Conservation (phyloP, 225 moss, liverwort and hornwort genomes). For the Ulota crispa region DNA sequence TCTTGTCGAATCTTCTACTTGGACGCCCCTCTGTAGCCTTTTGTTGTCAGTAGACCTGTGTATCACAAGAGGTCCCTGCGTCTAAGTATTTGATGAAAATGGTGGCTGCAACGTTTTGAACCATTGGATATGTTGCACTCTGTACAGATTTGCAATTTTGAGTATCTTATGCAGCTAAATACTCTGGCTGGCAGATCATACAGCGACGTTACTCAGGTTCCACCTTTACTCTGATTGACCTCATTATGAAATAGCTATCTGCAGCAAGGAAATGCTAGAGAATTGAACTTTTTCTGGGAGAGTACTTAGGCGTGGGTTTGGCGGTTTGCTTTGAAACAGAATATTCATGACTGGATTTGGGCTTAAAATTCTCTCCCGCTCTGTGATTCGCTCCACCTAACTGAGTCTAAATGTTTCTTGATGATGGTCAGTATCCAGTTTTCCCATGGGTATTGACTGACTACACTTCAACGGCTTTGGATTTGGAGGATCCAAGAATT, state of each 20-base stretch:
- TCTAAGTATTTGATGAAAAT: background rate
- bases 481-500: conserved; percentile 75
- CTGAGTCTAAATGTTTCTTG: conserved; percentile 18
- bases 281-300: background rate
- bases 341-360: conserved; percentile 7
- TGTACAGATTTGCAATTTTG: conserved; percentile 96
- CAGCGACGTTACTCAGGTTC: conserved; percentile 94
- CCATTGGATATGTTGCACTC: conserved; percentile 18
- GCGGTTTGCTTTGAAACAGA: background rate
- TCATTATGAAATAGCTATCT: background rate
- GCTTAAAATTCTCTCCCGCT: background rate
- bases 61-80: background rate
- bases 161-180: conserved; percentile 96
- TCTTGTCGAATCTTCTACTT: conserved; percentile 17
- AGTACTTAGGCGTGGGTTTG: conserved; percentile 8
- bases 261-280: background rate
- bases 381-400: conserved; percentile 12
- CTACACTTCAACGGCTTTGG: conserved; percentile 76
- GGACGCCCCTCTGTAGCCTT: background rate
- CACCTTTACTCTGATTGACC: conserved; percentile 19
- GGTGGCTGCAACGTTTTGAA: conserved; percentile 22
- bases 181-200: conserved; percentile 94
- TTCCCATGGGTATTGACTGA: conserved; percentile 95
- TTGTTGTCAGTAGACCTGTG: background rate
- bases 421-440: conserved; percentile 79